Evolutionary conservation across 1,284 basidiomycete genomes (phyloP).

Genomic region (Ustilago crameri): DNA sequence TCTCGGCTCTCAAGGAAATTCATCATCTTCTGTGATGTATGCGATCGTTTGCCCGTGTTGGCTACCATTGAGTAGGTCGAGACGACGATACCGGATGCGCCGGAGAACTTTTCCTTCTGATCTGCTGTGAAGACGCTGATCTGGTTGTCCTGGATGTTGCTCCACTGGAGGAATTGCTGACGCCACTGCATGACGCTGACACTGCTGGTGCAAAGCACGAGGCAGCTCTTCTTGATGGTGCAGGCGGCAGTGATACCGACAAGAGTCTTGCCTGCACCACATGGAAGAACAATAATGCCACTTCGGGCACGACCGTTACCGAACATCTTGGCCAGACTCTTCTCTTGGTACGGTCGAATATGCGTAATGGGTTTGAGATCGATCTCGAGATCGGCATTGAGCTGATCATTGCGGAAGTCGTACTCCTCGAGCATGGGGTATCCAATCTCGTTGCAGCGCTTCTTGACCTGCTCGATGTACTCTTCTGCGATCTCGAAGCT

Average conservation of each 20-base stretch:
- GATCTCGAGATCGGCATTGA: constrained; percentile 67
- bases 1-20: constrained; percentile 67
- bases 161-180: constrained; percentile 67
- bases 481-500: constrained; percentile 66
- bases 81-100: constrained; percentile 66
- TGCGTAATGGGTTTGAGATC: constrained; percentile 67
- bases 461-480: constrained; percentile 66
- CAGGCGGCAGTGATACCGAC: constrained; percentile 99
- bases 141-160: constrained; percentile 67
- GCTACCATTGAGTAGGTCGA: constrained; percentile 69
- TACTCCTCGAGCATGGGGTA: constrained; percentile 68
- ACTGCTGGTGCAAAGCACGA: constrained; percentile 82
- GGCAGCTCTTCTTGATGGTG: constrained; percentile 97
- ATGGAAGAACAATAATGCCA: constrained; percentile 97
- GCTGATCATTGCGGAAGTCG: constrained; percentile 66
- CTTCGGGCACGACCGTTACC: constrained; percentile 72
- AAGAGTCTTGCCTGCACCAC: constrained; percentile 97
- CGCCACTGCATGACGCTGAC: constrained; percentile 68
- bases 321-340: constrained; percentile 68
- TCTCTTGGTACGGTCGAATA: constrained; percentile 68
- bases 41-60: constrained; percentile 67
- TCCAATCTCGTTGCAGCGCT: constrained; percentile 66
- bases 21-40: constrained; percentile 69
- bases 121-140: constrained; percentile 67
- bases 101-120: constrained; percentile 67